phyloP scores from a whole-genome alignment of 805 yeast species.

The Monosporozyma yasuniensis region DNA sequence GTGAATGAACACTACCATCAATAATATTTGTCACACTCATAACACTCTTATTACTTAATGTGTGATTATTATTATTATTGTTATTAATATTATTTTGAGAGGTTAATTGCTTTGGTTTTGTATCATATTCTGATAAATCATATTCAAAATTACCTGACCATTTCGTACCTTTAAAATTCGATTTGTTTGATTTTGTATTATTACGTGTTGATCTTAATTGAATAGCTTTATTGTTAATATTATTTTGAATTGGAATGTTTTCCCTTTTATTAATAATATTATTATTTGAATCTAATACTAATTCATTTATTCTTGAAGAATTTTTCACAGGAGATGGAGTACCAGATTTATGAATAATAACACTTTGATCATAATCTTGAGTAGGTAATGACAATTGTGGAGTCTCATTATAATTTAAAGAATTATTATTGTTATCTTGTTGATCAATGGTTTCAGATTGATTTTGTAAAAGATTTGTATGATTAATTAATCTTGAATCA shows the following conservation, averaged over 20 bases:
- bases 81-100: not conserved
- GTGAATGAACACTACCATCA: not conserved
- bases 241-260: not conserved
- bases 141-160: slow-evolving; percentile 28
- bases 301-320: not conserved
- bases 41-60: not conserved
- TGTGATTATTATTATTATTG: slow-evolving; percentile 1
- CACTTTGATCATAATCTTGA: not conserved
- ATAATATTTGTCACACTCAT: not conserved
- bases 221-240: not conserved
- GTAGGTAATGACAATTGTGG: not conserved
- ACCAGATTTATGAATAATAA: slow-evolving; percentile 11
- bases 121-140: slow-evolving; percentile 16
- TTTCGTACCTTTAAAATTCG: slow-evolving; percentile 9
- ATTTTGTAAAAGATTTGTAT: too few relatives aligned
- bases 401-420: too few relatives aligned
- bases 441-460: not conserved
- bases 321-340: slow-evolving; percentile 19
- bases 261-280: not conserved
- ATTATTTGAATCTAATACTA: not conserved
- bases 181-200: not conserved
- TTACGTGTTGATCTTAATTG: not conserved
- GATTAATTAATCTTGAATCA: slow-evolving; percentile 1
- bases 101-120: slow-evolving; percentile 4
- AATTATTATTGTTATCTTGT: not conserved